Base-by-base conservation (phyloP, 2,329 filamentous ascomycete species). In the Drechslerella coelobrocha region DNA sequence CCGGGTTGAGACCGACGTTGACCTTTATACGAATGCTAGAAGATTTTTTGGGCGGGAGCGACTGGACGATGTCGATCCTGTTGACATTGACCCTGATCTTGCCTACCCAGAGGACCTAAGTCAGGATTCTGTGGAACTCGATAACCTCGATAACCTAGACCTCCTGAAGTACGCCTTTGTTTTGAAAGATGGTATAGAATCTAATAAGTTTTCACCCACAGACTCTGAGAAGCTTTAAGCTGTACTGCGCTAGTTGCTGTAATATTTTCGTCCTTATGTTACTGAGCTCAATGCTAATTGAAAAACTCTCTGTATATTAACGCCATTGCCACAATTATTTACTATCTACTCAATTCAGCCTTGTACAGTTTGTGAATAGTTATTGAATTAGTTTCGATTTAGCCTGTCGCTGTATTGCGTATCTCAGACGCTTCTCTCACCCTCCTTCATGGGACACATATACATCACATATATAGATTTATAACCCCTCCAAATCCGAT, bases 101-200 rank as follows among this genome's bases (percentile, higher is more conserved):
- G 41, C 41, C 2, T 45, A 45, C 19, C 41, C 41, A 45, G 41
- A 45, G 41, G 41, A 45, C 19, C 41, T 45, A 8, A 45, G 19
- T 17, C 2, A 45, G 19, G 19, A 45, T 5, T 45, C 41, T 4
- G 19, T 45, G 14, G 41, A 45, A 19, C 9, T 23, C 14, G 21
- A 10, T 10, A 45, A 45, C 19, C 41, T 45, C 2, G 41, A 23
- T n/a, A 45, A 19, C 3, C 17, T 45, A 8, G 41, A 45, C 21
- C 41, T 45, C 21, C 21, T 45, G 14, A 45, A 45, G 10, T 45
- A 45, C 41, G 41, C 41, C 9, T 45, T 45, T 17, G 14, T 45
- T 45, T 4, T 45, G 2, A 45, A 45, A 17, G 41, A 45, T 8
- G 41, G 41, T 19, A 17, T 45, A 3, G 41, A 45, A 3, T 6